Evolutionary conservation across 768 basidiomycete species (phyloP).

Genomic region (Collybiopsis luxurians): DNA sequence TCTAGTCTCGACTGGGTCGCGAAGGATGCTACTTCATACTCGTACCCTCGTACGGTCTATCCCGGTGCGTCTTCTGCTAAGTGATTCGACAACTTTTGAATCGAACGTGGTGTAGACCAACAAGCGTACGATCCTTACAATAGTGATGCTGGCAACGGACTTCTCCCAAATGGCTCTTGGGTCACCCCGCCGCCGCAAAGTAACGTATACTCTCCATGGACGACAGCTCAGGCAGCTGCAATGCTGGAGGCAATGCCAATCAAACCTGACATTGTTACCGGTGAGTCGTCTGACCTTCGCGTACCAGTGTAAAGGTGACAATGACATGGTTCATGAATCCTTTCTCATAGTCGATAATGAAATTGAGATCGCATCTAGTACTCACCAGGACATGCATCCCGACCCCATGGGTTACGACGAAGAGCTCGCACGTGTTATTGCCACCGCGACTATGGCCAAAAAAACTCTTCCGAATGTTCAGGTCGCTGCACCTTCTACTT

Average conservation of each 20-base stretch:
- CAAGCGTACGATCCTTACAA: slow-evolving; percentile 44
- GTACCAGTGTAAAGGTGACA: background rate
- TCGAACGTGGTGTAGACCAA: slow-evolving; percentile 32
- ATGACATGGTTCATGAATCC: background rate
- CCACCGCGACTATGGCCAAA: slow-evolving; percentile 39
- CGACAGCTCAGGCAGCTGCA: slow-evolving; percentile 36
- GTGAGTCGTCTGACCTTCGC: background rate
- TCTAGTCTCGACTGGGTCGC: slow-evolving; percentile 54
- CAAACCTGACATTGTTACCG: slow-evolving; percentile 44
- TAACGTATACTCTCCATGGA: slow-evolving; percentile 47
- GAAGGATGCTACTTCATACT: slow-evolving; percentile 52
- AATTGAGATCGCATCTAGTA: slow-evolving; percentile 52
- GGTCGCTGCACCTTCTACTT: slow-evolving; percentile 47
- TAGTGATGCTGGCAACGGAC: slow-evolving; percentile 46
- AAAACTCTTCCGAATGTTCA: slow-evolving; percentile 39
- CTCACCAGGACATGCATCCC: slow-evolving; percentile 59
- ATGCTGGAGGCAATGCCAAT: slow-evolving; percentile 46
- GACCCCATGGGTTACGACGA: slow-evolving; percentile 47
- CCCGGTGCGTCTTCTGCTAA: slow-evolving; percentile 29
- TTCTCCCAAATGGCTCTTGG: slow-evolving; percentile 44
- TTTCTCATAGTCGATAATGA: slow-evolving; percentile 48
- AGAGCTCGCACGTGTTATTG: slow-evolving; percentile 44
- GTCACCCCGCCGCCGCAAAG: slow-evolving; percentile 38
- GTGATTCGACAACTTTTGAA: background rate
- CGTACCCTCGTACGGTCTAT: slow-evolving; percentile 42